These are phyloP conservation scores for Neopestalotiopsis rosae DNA, from an alignment of 2,329 filamentous ascomycete species.

Conservation along the genomic window DNA sequence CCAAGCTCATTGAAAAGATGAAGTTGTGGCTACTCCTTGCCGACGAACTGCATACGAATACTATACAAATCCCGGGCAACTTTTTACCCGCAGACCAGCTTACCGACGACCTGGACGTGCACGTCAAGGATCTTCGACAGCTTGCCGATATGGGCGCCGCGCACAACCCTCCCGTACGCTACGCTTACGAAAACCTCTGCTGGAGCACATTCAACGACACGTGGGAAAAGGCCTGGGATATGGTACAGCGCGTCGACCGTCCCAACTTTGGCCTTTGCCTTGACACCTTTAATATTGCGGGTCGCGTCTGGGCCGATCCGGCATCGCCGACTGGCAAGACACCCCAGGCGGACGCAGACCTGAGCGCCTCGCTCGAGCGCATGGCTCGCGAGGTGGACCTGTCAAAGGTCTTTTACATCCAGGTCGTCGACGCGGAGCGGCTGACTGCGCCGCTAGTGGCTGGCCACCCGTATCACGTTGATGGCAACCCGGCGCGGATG, in stretches of 20 bases:
- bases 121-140: conserved; percentile 66
- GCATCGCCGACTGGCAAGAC: conserved; percentile 55
- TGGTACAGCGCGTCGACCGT: conserved; percentile 68
- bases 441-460: conserved; percentile 60
- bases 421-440: conserved; percentile 76
- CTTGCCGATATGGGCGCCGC: conserved; percentile 70
- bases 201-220: conserved; percentile 74
- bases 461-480: conserved; percentile 62
- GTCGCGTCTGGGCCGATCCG: conserved; percentile 73
- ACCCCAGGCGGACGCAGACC: conserved; percentile 58
- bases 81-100: conserved; percentile 61
- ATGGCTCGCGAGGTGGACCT: conserved; percentile 62
- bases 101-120: conserved; percentile 54
- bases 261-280: conserved; percentile 78
- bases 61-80: conserved; percentile 76
- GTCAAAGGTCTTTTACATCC: conserved; percentile 74
- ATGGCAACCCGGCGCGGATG: conserved; percentile 69
- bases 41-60: conserved; percentile 68
- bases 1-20: conserved; percentile 64
- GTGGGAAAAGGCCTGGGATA: conserved; percentile 75
- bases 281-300: conserved; percentile 81
- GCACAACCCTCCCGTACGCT: conserved; percentile 63
- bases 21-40: conserved; percentile 73
- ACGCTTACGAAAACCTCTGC: conserved; percentile 75
- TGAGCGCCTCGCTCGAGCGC: conserved; percentile 58